Conservation (phyloP, 2,329 filamentous ascomycete genomes). For the Hawksworthiomyces lignivorus region DNA sequence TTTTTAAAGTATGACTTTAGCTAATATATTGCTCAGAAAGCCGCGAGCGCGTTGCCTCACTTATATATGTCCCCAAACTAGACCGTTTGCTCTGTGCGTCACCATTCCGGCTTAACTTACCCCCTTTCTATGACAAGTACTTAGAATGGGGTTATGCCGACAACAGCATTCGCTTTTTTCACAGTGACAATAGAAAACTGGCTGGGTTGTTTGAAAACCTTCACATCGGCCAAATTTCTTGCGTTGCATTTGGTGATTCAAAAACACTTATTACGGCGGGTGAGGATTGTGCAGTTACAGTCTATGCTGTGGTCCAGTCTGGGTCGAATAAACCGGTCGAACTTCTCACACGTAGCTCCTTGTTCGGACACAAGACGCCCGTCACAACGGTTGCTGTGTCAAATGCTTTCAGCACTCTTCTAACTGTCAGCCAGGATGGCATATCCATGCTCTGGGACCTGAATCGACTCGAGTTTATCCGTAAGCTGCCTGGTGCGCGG, state of each 20-base stretch:
- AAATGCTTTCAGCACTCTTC: slow-evolving; percentile 77
- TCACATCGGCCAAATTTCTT: slow-evolving; percentile 83
- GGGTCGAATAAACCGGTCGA: slow-evolving; percentile 61
- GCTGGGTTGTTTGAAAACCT: slow-evolving; percentile 89
- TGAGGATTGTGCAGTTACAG: slow-evolving; percentile 82
- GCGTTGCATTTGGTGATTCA: slow-evolving; percentile 77
- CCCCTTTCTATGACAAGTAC: slow-evolving; percentile 80
- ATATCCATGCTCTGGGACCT: slow-evolving; percentile 85
- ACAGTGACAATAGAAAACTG: slow-evolving; percentile 71
- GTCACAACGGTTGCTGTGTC: slow-evolving; percentile 79
- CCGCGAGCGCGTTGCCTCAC: slow-evolving; percentile 69
- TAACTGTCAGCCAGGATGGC: slow-evolving; percentile 76
- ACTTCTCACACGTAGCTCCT: slow-evolving; percentile 65
- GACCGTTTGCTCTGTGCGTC: slow-evolving; percentile 79
- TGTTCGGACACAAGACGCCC: slow-evolving; percentile 84
- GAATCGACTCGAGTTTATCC: slow-evolving; percentile 80
- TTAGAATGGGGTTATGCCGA: slow-evolving; percentile 96
- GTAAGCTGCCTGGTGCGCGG: slow-evolving; percentile 53
- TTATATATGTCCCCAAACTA: slow-evolving; percentile 70
- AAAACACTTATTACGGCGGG: slow-evolving; percentile 87
- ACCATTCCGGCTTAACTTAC: slow-evolving; percentile 78
- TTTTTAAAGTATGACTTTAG: too few species aligned
- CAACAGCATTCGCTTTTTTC: slow-evolving; percentile 79
- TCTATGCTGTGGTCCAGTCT: slow-evolving; percentile 68
- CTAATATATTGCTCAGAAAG: too few species aligned